Evolutionary conservation across 441 rosid species (phyloP), one percentile per base, ranked within the genome.

Genomic region (Cnidoscolus chayamansa): DNA sequence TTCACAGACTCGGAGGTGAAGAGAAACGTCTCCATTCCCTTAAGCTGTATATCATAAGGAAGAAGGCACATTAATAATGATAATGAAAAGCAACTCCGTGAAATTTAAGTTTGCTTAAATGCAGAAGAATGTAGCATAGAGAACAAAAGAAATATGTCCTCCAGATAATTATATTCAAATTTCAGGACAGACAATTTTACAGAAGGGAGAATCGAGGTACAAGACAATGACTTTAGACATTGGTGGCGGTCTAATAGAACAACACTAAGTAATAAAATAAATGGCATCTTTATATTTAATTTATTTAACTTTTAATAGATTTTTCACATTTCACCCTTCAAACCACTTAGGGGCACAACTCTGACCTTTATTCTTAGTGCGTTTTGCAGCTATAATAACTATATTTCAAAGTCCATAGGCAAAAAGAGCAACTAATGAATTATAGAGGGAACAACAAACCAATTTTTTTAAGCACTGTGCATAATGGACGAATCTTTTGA

Each of bases 21-120:
- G 25, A 25, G 25, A 25, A 25, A 25, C 25, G 25, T 25, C 25
- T 25, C 25, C 25, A 25, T 25, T 25, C 25, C 25, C 53, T 73
- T 60, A 10, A 71, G 61, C 87, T 84, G 83, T 83, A 76, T 5
- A 74, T 40, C 55, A 80, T 1, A 75, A 76, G 16, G 19, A 49
- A 63, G 45, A 56, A 58, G 43, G 49, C 16, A 49, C 56, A 9
- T 74, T 57, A 70, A 63, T 55, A 40, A 56, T 45, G 54, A 57
- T 3, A 37, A 45, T 1, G 7, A 32, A 48, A 54, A 17, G 49
- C 57, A 55, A 45, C 7, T 50, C 63, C 54, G 16, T 12, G 25
- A 17, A 68, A 58, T 66, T 15, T 30, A 61, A 70, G 45, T 31
- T 25, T n/a, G 5, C 7, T 17, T 25, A 50, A 25, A 51, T 12